Conservation (phyloP, 2,329 filamentous ascomycete genomes). For the Phialophora verrucosa region DNA sequence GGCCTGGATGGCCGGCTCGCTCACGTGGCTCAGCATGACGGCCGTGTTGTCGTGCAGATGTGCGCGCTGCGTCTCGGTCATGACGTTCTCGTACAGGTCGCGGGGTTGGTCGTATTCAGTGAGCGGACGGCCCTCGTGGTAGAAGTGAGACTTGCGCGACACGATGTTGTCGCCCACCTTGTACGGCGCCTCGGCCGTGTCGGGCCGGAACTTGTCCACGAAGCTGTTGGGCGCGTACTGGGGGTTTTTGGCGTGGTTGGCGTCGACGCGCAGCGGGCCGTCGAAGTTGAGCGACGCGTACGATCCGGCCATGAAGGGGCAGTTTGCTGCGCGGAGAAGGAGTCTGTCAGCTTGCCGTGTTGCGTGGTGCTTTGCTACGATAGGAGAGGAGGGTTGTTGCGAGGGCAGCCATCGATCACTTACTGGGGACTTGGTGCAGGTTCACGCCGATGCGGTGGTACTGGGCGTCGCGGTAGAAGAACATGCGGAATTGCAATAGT, state of each 20-base stretch:
- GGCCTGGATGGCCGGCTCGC: conserved; percentile 53
- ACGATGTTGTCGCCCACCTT: conserved; percentile 57
- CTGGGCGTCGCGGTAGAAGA: conserved; percentile 78
- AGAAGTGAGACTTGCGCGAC: conserved; percentile 60
- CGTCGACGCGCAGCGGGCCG: conserved; percentile 50
- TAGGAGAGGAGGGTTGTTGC: too few species aligned
- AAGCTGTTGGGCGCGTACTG: conserved; percentile 61
- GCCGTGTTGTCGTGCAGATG: conserved; percentile 59
- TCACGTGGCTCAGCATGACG: conserved; percentile 52
- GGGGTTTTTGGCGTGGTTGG: conserved; percentile 55
- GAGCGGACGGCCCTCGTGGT: conserved; percentile 59
- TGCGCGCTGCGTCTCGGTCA: conserved; percentile 52
- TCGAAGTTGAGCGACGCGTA: conserved; percentile 58
- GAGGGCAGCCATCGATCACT: conserved; percentile 48
- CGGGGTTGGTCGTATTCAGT: conserved; percentile 59
- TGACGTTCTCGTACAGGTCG: conserved; percentile 57
- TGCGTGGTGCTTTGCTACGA: too few species aligned
- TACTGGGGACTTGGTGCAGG: conserved; percentile 77
- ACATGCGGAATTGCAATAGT: conserved; percentile 73
- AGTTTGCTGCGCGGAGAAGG: conserved; percentile 39
- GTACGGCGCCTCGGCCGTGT: conserved; percentile 58
- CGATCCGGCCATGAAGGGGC: conserved; percentile 57
- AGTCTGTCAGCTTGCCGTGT: neutral
- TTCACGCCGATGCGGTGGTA: conserved; percentile 74
- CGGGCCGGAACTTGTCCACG: conserved; percentile 58